phyloP scores from a whole-genome alignment of 345 rosid genomes.

The Ceriops decandra region DNA sequence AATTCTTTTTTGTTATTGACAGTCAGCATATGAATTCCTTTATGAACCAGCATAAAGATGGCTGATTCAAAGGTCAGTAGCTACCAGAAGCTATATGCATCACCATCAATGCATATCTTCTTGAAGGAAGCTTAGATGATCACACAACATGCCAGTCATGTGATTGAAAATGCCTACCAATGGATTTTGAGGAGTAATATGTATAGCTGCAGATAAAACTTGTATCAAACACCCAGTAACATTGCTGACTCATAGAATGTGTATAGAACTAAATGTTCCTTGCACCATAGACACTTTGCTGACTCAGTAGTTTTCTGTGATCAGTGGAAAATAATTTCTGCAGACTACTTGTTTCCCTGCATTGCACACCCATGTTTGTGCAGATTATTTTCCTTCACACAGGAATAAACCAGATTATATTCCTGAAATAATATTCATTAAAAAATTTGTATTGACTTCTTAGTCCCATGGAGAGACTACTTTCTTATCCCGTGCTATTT shows the following conservation, averaged over 20 bases:
- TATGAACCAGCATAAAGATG: slow-evolving; percentile 2
- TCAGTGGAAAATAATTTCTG: not conserved
- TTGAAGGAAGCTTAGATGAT: not conserved
- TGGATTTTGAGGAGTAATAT: not conserved
- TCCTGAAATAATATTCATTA: not conserved
- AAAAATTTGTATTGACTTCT: not conserved
- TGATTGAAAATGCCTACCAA: no score
- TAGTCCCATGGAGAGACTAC: not conserved
- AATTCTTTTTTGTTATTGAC: not conserved
- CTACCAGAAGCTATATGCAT: not conserved
- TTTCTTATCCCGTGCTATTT: slow-evolving; percentile 11
- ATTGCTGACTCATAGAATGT: not conserved
- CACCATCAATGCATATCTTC: not conserved
- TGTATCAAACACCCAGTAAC: not conserved
- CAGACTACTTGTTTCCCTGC: not conserved
- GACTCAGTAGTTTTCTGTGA: not conserved
- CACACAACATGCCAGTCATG: no score
- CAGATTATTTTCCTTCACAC: not conserved
- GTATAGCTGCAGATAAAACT: not conserved
- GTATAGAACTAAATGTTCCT: not conserved
- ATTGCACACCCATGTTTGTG: not conserved
- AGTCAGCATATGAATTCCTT: not conserved
- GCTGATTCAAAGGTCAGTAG: slow-evolving; percentile 1
- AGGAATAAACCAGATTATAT: not conserved
- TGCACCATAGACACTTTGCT: not conserved